These are phyloP conservation scores for Nicotiana knightiana DNA, from an alignment of 257 asterid genomes.

Conservation along the genomic window DNA sequence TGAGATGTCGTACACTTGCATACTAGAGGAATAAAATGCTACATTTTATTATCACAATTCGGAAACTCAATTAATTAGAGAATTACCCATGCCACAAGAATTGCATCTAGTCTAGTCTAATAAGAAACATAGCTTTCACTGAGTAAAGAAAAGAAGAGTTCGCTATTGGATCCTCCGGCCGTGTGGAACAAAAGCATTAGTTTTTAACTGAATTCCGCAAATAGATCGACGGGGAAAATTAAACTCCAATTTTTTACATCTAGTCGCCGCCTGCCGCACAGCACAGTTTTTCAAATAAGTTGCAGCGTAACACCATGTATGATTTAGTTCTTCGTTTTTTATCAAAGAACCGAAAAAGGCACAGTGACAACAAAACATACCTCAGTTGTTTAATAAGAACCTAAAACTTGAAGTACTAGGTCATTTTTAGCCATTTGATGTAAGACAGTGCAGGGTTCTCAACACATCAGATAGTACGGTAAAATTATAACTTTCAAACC, in stretches of 20 bases:
- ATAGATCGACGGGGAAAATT: too few relatives aligned
- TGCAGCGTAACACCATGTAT: background rate
- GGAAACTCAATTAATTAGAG: background rate
- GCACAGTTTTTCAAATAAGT: background rate
- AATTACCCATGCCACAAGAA: background rate
- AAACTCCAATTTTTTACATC: background rate
- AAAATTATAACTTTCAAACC: slow-evolving; percentile 30
- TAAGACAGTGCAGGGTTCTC: background rate
- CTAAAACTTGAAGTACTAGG: background rate
- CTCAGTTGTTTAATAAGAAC: background rate
- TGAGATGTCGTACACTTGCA: background rate
- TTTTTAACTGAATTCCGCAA: too few relatives aligned
- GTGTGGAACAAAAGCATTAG: too few relatives aligned
- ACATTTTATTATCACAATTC: background rate
- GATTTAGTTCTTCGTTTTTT: background rate
- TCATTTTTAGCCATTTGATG: background rate
- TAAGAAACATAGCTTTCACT: background rate
- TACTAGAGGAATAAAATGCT: background rate
- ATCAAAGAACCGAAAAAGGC: background rate
- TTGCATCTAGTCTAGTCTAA: background rate
- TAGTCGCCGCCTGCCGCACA: background rate
- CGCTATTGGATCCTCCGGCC: too few relatives aligned
- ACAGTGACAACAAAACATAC: background rate
- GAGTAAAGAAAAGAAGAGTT: too few relatives aligned
- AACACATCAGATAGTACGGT: background rate